These are phyloP conservation scores for Podospora anserina DNA, from an alignment of 495 filamentous ascomycete genomes.

Conservation along the genomic window DNA sequence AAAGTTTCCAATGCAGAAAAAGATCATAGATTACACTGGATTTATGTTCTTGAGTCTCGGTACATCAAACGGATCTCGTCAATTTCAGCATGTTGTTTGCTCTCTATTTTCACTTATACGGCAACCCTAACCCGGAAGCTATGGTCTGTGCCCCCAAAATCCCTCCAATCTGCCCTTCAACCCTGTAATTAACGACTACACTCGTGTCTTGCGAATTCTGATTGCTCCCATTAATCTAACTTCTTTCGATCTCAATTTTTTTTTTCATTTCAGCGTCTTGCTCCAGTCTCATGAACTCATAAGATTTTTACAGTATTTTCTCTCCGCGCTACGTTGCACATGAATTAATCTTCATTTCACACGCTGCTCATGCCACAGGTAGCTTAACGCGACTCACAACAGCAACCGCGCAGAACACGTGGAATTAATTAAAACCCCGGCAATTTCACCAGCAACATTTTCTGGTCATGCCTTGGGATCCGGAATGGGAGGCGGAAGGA, in stretches of 20 bases:
- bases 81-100: too few species aligned
- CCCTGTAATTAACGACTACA: not conserved
- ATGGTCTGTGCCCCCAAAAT: not conserved
- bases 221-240: not conserved
- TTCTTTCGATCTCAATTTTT: not conserved
- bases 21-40: not conserved
- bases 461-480: conserved; percentile 24
- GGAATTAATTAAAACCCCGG: not conserved
- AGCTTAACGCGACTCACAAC: not conserved
- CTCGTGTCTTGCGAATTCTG: not conserved
- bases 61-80: too few species aligned
- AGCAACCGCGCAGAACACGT: not conserved
- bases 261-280: not conserved
- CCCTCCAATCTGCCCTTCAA: too few species aligned
- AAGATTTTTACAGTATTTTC: not conserved
- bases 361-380: not conserved
- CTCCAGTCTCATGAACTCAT: not conserved
- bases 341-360: not conserved
- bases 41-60: too few species aligned
- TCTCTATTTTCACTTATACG: not conserved
- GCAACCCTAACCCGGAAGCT: not conserved
- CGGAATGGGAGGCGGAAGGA: conserved; percentile 10
- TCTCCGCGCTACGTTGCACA: not conserved
- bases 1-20: not conserved
- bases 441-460: not conserved